Evolutionary conservation across 805 yeast genomes (phyloP).

Genomic region (Yarrowia sp.): DNA sequence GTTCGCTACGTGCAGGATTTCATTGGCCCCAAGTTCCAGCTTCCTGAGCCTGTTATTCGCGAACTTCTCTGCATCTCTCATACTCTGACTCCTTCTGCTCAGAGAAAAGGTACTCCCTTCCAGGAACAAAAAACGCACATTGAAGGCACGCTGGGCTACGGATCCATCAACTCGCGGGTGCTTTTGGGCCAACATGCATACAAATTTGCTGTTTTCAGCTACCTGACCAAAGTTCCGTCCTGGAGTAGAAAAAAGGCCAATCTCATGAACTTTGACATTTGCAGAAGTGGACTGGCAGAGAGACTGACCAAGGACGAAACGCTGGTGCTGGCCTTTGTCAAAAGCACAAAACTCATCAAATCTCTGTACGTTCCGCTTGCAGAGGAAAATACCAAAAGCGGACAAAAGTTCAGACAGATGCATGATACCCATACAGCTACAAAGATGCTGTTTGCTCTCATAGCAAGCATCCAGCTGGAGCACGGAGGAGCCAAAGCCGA

Average conservation of each 20-base stretch:
- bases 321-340: background rate
- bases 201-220: background rate
- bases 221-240: conserved; percentile 1
- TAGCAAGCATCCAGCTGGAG: background rate
- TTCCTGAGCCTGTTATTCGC: conserved; percentile 1
- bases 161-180: background rate
- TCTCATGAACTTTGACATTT: conserved; percentile 15
- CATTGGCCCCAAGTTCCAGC: conserved; percentile 1
- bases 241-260: conserved; percentile 20
- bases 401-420: background rate
- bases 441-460: conserved; percentile 6
- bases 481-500: background rate
- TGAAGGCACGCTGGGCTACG: conserved; percentile 3
- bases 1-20: background rate
- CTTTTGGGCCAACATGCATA: background rate
- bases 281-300: background rate
- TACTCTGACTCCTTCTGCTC: background rate
- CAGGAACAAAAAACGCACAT: background rate
- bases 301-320: background rate
- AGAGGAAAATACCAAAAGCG: background rate
- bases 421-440: background rate
- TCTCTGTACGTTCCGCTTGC: background rate
- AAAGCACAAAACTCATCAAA: background rate
- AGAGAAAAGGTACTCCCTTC: background rate
- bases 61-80: conserved; percentile 5